Base-by-base conservation (phyloP, 2,329 filamentous ascomycete genomes). In the Fusarium redolens region DNA sequence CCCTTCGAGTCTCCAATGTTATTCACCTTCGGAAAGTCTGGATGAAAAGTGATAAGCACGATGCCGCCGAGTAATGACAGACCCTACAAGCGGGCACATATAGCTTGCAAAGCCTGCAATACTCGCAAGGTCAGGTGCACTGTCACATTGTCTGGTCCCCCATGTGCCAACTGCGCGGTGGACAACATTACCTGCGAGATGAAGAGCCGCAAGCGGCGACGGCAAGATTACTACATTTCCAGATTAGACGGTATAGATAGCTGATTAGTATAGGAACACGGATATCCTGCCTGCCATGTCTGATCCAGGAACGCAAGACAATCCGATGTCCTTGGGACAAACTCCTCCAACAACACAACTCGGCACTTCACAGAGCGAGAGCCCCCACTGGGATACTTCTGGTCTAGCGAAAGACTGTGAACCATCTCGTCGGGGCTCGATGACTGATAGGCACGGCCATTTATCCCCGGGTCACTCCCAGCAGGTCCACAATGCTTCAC, bases 131-230 rank as follows among this genome's bases (percentile, higher is more conserved):
- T 59, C 9, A 59, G 44, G 15, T 59, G 56, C 12, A 59, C 56
- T 18, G 28, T 54, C 6, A n/a, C 35, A 9, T 54, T 54, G 17
- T 54, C 35, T 17, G 50, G 50, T 0, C 43, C 56, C 20, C 56
- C 56, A 10, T 59, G 56, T 48, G 35, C 56, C n/a, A 59, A 59
- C 33, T 59, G 56, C 28, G 56, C 56, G 1, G 30, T 41, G 28
- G 56, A 51, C 14, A 15, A 51, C 17, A 14, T 59, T 48, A 35
- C 35, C 6, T 59, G 44, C n/a, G 44, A 59, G n/a, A 30, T 51
- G 2, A 14, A 59, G n/a, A 51, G 4, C 12, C 56, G 35, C 1
- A 59, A 59, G 44, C 44, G 35, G 8, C 28, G 44, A 25, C 35
- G 44, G 56, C 5, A 28, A 33, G 56, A 7, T 4, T n/a, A 7